phyloP scores from a whole-genome alignment of 2,329 filamentous ascomycete genomes.

The Sphaceloma murrayae region DNA sequence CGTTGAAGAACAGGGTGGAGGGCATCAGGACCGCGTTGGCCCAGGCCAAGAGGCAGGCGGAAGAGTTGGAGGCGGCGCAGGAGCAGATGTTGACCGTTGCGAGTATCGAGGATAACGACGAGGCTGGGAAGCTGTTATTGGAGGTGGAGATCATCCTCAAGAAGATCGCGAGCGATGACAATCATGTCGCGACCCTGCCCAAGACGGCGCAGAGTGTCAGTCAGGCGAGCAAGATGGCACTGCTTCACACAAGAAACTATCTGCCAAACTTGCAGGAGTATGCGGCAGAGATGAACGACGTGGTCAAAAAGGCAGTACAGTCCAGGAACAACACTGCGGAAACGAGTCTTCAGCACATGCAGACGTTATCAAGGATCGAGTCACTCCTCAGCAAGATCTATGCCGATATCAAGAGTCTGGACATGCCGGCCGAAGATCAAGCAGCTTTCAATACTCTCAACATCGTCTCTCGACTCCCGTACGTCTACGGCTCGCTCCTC shows the following conservation, averaged over 20 bases:
- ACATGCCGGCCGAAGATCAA: slow-evolving; percentile 63
- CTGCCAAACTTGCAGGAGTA: slow-evolving; percentile 51
- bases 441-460: slow-evolving; percentile 73
- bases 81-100: slow-evolving; percentile 43
- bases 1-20: slow-evolving; percentile 49
- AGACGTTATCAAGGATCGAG: slow-evolving; percentile 70
- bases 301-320: slow-evolving; percentile 45
- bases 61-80: slow-evolving; percentile 37
- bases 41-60: slow-evolving; percentile 34
- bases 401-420: slow-evolving; percentile 59
- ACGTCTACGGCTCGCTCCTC: slow-evolving; percentile 80
- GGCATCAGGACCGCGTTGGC: slow-evolving; percentile 36
- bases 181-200: slow-evolving; percentile 60
- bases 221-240: slow-evolving; percentile 54
- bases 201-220: slow-evolving; percentile 56
- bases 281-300: slow-evolving; percentile 46
- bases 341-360: slow-evolving; percentile 65
- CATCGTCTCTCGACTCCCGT: slow-evolving; percentile 71
- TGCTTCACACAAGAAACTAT: slow-evolving; percentile 54
- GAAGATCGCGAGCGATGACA: slow-evolving; percentile 80
- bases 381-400: slow-evolving; percentile 64
- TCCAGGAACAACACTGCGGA: slow-evolving; percentile 58
- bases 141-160: slow-evolving; percentile 79
- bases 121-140: slow-evolving; percentile 60
- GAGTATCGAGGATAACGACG: slow-evolving; percentile 48